Conservation (phyloP, 805 yeast species). For the Saccharomyces paradoxus region DNA sequence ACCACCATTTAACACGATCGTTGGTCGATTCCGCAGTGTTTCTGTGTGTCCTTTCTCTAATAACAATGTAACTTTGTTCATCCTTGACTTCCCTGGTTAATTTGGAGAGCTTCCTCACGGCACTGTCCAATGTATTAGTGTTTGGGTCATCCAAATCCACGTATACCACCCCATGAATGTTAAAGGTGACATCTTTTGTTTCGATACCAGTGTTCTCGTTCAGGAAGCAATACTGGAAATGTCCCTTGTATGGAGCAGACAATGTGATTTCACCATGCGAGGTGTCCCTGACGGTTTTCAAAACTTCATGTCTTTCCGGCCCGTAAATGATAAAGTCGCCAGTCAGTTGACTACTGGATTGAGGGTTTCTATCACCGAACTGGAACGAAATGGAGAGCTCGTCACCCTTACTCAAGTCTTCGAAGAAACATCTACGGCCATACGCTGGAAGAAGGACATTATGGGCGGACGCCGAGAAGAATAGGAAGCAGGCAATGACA, state of each 20-base stretch:
- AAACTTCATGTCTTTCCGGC: conserved; percentile 36
- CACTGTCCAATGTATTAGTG: conserved; percentile 72
- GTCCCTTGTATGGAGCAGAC: conserved; percentile 60
- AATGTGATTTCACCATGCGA: conserved; percentile 77
- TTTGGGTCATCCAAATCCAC: conserved; percentile 72
- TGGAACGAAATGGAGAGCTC: conserved; percentile 84
- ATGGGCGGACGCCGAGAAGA: conserved; percentile 47
- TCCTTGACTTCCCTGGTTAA: conserved; percentile 81
- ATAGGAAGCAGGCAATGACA: conserved; percentile 4
- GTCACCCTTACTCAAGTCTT: conserved; percentile 72
- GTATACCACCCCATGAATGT: conserved; percentile 86
- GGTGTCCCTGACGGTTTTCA: conserved; percentile 43
- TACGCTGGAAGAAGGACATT: conserved; percentile 75
- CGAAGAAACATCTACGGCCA: conserved; percentile 84
- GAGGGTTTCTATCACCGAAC: conserved; percentile 82
- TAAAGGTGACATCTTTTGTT: conserved; percentile 89
- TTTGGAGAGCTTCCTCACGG: conserved; percentile 66
- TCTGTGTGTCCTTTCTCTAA: conserved; percentile 95
- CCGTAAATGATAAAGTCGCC: conserved; percentile 58
- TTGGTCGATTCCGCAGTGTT: conserved; percentile 97
- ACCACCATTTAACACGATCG: conserved; percentile 97
- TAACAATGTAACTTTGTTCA: conserved; percentile 84
- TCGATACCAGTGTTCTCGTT: conserved; percentile 67
- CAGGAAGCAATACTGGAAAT: conserved; percentile 81
- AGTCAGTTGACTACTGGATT: conserved; percentile 54